Evolutionary conservation across 75 land plant genomes (phyloP).

Genomic region (Picea sitchensis): DNA sequence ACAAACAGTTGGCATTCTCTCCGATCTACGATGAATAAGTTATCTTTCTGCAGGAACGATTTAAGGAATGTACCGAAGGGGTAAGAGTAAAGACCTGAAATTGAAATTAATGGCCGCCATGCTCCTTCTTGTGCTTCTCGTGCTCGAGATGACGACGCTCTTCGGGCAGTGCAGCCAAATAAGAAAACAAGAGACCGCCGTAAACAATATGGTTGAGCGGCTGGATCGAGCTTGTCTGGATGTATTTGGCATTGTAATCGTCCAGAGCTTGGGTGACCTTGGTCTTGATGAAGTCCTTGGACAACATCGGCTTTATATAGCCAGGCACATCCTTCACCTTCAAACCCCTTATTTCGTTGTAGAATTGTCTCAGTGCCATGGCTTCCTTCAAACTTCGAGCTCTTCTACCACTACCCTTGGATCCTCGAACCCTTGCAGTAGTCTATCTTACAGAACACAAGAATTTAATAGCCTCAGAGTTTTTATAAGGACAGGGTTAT

Average conservation of each 20-base stretch:
- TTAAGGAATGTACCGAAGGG: too few species aligned
- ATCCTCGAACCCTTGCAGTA: too few species aligned
- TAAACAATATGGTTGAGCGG: slow-evolving; percentile 77
- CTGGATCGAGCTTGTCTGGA: slow-evolving; percentile 65
- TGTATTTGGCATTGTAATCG: slow-evolving; percentile 83
- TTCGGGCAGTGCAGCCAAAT: slow-evolving; percentile 74
- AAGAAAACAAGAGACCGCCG: slow-evolving; percentile 66
- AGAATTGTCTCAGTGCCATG: slow-evolving; percentile 55
- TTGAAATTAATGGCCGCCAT: slow-evolving; percentile 12
- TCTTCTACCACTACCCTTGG: not conserved
- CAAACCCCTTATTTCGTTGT: slow-evolving; percentile 52
- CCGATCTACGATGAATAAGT: too few species aligned
- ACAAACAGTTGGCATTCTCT: too few species aligned
- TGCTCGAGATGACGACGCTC: slow-evolving; percentile 88
- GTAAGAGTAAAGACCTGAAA: too few species aligned
- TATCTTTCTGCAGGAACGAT: too few species aligned
- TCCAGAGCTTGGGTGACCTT: slow-evolving; percentile 40
- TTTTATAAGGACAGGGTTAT: too few species aligned
- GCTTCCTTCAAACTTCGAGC: not conserved
- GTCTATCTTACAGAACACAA: too few species aligned
- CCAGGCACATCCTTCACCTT: slow-evolving; percentile 73
- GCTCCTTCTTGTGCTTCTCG: slow-evolving; percentile 57
- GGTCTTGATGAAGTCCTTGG: slow-evolving; percentile 31
- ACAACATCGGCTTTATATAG: slow-evolving; percentile 51
- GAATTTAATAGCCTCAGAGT: too few species aligned